Evolutionary conservation across 305 asterid genomes (phyloP), one percentile per base, ranked within the genome.

Genomic region (Salvia sclarea): DNA sequence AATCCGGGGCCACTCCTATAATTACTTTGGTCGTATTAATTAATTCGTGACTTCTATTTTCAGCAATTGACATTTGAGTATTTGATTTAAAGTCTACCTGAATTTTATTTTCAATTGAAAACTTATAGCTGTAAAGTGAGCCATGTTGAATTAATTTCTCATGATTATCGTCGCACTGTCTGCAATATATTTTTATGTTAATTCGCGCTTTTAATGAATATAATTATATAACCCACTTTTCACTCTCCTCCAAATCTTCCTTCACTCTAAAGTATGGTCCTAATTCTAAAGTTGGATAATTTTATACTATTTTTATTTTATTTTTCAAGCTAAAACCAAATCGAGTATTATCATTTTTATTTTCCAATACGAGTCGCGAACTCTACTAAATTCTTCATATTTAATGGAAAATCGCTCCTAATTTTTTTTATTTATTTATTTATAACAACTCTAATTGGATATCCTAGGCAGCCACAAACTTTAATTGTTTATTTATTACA

Each of bases 91-190:
- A 31, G 38, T 48, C 21, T 18, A 35, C 61, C 49, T 49, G 49
- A 16, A n/a, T 48, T 65, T 65, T 20, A 17, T 28, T 10, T 28
- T 0, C 6, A n/a, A 3, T 3, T 18, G 6, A 57, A 14, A 10
- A 37, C 16, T 52, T 66, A 4, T 6, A 45, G 71, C 63, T 52
- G 71, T 66, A 66, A 66, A 65, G 70, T 0, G 25, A 66, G 40
- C 20, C 49, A 38, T 35, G 59, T 24, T 40, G 55, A 40, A 41
- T 68, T 21, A 55, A 55, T 35, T 21, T 47, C 35, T 68, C 72
- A 68, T 54, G 64, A 68, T 43, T 54, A 41, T 17, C 25, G 62
- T 54, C 45, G 55, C 64, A 40, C 56, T 43, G 44, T 50, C 52
- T 35, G 12, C 52, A 66, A 14, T 49, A 35, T 35, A 66, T 50